phyloP scores from a whole-genome alignment of 768 basidiomycete genomes.

The Tricholomella constricta region DNA sequence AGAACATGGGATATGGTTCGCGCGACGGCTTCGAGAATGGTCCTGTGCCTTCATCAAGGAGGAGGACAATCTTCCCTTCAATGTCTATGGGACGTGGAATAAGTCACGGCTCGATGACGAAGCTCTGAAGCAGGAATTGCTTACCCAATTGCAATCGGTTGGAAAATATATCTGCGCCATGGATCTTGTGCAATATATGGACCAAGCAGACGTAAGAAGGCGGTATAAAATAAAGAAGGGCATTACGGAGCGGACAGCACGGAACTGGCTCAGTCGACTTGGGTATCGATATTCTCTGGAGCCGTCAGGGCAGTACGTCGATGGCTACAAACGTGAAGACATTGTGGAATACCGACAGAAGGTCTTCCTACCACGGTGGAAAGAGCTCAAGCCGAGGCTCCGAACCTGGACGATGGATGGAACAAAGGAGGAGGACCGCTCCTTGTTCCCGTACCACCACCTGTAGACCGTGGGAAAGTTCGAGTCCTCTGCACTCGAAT shows the following conservation, averaged over 20 bases:
- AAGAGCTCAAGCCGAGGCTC: conserved; percentile 12
- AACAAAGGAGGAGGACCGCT: not conserved
- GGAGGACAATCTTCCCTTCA: too few relatives aligned
- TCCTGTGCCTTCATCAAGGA: too few relatives aligned
- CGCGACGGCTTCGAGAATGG: too few relatives aligned
- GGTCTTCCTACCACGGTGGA: conserved; percentile 21
- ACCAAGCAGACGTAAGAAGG: not conserved
- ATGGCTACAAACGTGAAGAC: conserved; percentile 38
- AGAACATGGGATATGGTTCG: not conserved
- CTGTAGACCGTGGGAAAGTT: too few relatives aligned
- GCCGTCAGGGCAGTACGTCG: conserved; percentile 32
- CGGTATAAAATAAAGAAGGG: conserved; percentile 13
- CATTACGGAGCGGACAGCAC: conserved; percentile 24
- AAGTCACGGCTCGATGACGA: conserved; percentile 5
- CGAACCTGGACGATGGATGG: conserved; percentile 11
- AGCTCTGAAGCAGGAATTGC: conserved; percentile 5
- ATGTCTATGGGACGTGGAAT: conserved; percentile 7
- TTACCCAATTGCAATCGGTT: conserved; percentile 2
- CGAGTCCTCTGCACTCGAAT: too few relatives aligned
- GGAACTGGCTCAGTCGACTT: conserved; percentile 34
- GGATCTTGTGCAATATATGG: conserved; percentile 13
- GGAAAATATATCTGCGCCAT: conserved; percentile 11
- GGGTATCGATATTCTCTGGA: conserved; percentile 34
- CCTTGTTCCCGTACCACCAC: too few relatives aligned
- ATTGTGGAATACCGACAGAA: conserved; percentile 31